Evolutionary conservation across 495 filamentous ascomycete genomes (phyloP).

Genomic region (Amphirosellinia nigrospora): DNA sequence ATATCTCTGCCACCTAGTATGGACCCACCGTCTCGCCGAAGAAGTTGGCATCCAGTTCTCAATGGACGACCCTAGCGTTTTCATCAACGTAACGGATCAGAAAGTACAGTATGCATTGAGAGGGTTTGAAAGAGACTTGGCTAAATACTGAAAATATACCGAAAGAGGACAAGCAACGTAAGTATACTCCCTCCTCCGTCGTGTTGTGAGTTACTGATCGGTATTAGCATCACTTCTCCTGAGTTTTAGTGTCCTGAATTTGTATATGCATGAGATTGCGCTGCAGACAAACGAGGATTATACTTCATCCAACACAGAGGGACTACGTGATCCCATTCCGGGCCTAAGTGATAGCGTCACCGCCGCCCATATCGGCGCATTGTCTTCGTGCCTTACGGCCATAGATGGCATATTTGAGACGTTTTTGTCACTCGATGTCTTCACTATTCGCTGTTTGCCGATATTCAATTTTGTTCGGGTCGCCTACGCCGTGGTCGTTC

Average conservation of each 20-base stretch:
- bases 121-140: constrained; percentile 76
- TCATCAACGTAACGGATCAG: constrained; percentile 71
- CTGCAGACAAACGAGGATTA: constrained; percentile 73
- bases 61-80: constrained; percentile 72
- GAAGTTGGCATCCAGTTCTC: constrained; percentile 77
- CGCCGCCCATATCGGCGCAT: constrained; percentile 69
- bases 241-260: constrained; percentile 67
- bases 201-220: constrained; percentile 6
- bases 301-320: constrained; percentile 50
- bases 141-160: constrained; percentile 65
- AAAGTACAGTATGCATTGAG: constrained; percentile 77
- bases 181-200: constrained; percentile 24
- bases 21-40: constrained; percentile 79
- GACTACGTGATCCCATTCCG: constrained; percentile 47
- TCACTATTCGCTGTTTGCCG: constrained; percentile 71
- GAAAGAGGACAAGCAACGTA: constrained; percentile 53
- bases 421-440: constrained; percentile 66
- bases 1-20: constrained; percentile 75
- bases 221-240: constrained; percentile 60
- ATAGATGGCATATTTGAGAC: constrained; percentile 77
- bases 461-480: constrained; percentile 79
- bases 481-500: constrained; percentile 79
- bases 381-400: constrained; percentile 72
- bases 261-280: constrained; percentile 89
- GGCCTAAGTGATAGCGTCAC: constrained; percentile 55